phyloP scores from a whole-genome alignment of 2,329 filamentous ascomycete species.

The Calonectria pauciramosa region DNA sequence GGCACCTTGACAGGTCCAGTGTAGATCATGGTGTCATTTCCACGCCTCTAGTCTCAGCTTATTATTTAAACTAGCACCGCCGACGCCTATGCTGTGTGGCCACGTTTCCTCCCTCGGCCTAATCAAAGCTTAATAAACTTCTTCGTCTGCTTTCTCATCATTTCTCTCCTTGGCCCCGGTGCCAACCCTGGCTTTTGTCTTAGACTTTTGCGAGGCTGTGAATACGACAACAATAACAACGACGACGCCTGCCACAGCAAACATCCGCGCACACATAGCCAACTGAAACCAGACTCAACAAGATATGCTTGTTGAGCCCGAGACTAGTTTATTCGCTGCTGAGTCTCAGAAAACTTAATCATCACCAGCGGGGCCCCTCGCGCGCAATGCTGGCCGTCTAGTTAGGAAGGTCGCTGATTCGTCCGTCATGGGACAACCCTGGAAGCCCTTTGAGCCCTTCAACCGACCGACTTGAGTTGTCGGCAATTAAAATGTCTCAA shows the following conservation, averaged over 20 bases:
- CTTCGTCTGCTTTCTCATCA: background rate
- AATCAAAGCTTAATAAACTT: slow-evolving; percentile 3
- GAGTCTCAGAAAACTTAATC: background rate
- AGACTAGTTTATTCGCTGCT: slow-evolving; percentile 8
- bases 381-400: background rate
- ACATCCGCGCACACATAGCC: background rate
- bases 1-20: background rate
- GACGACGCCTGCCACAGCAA: background rate
- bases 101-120: background rate
- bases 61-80: background rate
- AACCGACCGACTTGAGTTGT: background rate
- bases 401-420: slow-evolving; percentile 5
- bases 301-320: slow-evolving; percentile 5
- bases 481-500: slow-evolving; percentile 10
- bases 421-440: background rate
- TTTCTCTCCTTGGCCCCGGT: background rate
- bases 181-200: background rate
- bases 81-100: slow-evolving; percentile 1
- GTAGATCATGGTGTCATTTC: slow-evolving; percentile 14
- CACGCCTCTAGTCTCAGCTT: slow-evolving; percentile 8
- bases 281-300: background rate
- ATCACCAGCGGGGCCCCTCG: background rate
- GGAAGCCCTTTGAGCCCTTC: background rate
- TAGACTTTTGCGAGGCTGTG: background rate
- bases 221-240: background rate